Evolutionary conservation across 2,329 filamentous ascomycete genomes (phyloP).

Genomic region (Ceratocystis destructans): DNA sequence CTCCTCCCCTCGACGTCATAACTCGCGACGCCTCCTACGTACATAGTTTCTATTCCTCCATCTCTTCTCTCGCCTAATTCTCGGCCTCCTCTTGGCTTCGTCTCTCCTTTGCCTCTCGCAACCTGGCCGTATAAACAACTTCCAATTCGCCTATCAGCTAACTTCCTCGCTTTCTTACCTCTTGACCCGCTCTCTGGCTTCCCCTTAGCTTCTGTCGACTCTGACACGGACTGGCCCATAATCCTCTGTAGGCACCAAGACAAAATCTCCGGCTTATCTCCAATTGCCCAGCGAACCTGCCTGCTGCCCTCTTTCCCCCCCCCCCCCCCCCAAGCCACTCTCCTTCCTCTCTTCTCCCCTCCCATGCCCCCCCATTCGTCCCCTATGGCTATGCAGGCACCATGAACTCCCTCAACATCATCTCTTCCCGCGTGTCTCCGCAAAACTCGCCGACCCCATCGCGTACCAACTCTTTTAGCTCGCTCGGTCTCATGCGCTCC

Average conservation of each 20-base stretch:
- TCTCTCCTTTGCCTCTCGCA: neutral
- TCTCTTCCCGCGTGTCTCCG: constrained; percentile 68
- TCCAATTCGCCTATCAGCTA: neutral
- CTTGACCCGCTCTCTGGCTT: neutral
- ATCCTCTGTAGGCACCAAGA: neutral
- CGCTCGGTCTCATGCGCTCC: constrained; percentile 35
- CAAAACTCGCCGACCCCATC: constrained; percentile 42
- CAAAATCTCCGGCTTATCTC: neutral
- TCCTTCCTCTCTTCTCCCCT: neutral
- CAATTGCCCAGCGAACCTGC: too few species aligned
- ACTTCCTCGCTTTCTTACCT: neutral
- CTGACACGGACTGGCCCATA: neutral
- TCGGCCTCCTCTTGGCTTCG: neutral
- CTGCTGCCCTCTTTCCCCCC: too few species aligned
- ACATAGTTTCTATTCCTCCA: neutral
- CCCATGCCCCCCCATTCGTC: neutral
- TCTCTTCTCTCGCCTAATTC: neutral
- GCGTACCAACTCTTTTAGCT: constrained; percentile 47
- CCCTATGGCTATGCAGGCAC: constrained; percentile 47
- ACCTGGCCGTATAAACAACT: neutral
- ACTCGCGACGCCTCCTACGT: neutral
- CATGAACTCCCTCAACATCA: constrained; percentile 95
- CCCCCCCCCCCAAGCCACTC: neutral
- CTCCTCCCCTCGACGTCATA: neutral
- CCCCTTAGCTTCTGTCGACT: neutral